Evolutionary conservation across 2,329 filamentous ascomycete species (phyloP).

Genomic region (Zopfia rhizophila): DNA sequence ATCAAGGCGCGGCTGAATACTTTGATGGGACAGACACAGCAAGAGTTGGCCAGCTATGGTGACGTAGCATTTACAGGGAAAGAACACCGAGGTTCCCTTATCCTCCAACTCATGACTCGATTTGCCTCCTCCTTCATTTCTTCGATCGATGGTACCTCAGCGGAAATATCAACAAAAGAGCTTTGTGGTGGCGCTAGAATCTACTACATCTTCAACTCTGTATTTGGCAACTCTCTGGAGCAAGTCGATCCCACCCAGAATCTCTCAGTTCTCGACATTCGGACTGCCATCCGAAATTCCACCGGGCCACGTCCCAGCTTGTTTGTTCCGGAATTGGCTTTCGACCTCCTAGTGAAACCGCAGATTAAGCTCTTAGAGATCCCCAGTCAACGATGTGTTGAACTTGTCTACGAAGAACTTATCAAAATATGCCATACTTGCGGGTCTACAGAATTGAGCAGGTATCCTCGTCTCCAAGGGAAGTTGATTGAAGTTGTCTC

Average conservation of each 20-base stretch:
- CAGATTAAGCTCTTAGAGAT: conserved; percentile 97
- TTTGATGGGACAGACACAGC: conserved; percentile 99
- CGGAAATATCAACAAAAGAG: conserved; percentile 98
- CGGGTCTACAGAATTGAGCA: conserved; percentile 90
- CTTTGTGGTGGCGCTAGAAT: conserved; percentile 93
- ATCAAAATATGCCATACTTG: conserved; percentile 99
- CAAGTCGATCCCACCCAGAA: conserved; percentile 97
- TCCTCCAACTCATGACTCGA: conserved; percentile 96
- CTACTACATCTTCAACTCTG: conserved; percentile 99
- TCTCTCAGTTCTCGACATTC: conserved; percentile 91
- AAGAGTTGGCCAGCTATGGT: conserved; percentile 96
- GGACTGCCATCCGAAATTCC: conserved; percentile 97
- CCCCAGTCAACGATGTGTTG: conserved; percentile 94
- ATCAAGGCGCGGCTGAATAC: conserved; percentile 99
- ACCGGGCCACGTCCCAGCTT: conserved; percentile 94
- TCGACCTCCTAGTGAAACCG: conserved; percentile 96
- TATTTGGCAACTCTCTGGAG: conserved; percentile 96
- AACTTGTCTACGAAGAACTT: conserved; percentile 97
- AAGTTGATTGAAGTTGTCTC: conserved; percentile 99
- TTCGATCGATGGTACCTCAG: conserved; percentile 97
- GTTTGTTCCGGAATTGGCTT: conserved; percentile 97
- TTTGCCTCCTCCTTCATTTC: conserved; percentile 98
- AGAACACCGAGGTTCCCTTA: conserved; percentile 93
- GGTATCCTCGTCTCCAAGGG: conserved; percentile 91
- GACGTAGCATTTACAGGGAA: conserved; percentile 98